These are phyloP conservation scores for Takashimella tepidaria DNA, from an alignment of 1,284 basidiomycete species.

Conservation along the genomic window DNA sequence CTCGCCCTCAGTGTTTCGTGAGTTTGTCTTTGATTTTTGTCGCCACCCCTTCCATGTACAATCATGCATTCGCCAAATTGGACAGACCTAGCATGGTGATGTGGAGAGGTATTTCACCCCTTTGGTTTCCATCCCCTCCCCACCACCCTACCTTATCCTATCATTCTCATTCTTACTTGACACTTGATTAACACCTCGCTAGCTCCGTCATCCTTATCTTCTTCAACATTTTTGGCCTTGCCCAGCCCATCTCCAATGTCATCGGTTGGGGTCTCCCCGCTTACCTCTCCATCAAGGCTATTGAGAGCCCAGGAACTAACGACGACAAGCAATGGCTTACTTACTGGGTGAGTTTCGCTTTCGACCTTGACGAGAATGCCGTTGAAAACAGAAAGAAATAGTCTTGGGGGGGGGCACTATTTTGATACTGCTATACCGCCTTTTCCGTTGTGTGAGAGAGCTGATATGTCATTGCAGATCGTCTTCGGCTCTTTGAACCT, in stretches of 20 bases:
- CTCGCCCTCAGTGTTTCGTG: conserved; percentile 63
- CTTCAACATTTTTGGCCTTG: conserved; percentile 50
- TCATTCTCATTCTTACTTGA: too few species aligned
- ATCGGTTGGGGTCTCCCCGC: conserved; percentile 51
- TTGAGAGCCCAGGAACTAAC: conserved; percentile 47
- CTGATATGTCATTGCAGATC: conserved; percentile 24
- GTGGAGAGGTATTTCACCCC: not conserved
- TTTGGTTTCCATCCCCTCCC: not conserved
- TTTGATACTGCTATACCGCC: conserved; percentile 3
- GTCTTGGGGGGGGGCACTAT: too few species aligned
- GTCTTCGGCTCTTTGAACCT: conserved; percentile 49
- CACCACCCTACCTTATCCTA: not conserved
- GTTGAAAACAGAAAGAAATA: too few species aligned
- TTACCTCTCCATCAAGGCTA: conserved; percentile 49
- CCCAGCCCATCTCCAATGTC: conserved; percentile 46
- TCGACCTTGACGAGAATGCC: not conserved
- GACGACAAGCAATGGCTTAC: conserved; percentile 52
- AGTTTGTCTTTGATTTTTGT: conserved; percentile 15
- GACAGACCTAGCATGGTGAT: too few species aligned
- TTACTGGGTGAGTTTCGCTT: conserved; percentile 40
- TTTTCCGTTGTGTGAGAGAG: not conserved
- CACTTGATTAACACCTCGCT: not conserved
- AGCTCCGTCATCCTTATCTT: conserved; percentile 45
- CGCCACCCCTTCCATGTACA: not conserved
- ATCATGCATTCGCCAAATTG: not conserved